Conservation (phyloP, 2,329 filamentous ascomycete species). For the Paraphoma chrysanthemicola region DNA sequence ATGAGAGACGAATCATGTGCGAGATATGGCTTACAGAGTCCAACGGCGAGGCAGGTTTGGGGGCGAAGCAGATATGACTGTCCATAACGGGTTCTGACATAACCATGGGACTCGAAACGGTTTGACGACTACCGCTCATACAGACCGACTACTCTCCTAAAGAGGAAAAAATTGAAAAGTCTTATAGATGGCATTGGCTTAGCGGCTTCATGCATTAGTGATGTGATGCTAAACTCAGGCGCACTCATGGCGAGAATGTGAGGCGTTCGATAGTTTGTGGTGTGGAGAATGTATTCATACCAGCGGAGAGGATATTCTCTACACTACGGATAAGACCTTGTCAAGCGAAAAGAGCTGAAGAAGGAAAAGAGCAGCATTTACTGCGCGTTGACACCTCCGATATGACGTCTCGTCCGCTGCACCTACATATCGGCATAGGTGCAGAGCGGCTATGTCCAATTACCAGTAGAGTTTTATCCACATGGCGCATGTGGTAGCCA, state of each 20-base stretch:
- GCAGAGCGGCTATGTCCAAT: too few species aligned
- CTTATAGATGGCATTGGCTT: background rate
- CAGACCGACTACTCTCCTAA: background rate
- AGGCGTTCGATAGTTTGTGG: background rate
- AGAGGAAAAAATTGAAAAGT: background rate
- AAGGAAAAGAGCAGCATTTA: background rate
- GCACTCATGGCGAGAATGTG: background rate
- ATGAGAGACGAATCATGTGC: background rate
- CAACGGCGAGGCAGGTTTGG: background rate
- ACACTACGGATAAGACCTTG: background rate
- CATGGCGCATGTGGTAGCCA: too few species aligned
- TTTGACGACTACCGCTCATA: background rate
- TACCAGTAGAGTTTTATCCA: too few species aligned
- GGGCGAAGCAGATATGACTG: background rate
- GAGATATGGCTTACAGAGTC: background rate
- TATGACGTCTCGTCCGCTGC: too few species aligned
- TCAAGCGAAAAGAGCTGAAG: background rate
- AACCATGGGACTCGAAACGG: background rate
- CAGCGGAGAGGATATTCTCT: background rate
- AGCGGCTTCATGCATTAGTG: background rate
- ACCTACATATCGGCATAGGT: too few species aligned
- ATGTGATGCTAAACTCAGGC: background rate
- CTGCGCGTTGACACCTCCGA: background rate
- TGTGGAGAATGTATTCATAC: background rate
- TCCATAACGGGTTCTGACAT: background rate